Conservation (phyloP, 495 filamentous ascomycete genomes). For the Xylaria longipes region DNA sequence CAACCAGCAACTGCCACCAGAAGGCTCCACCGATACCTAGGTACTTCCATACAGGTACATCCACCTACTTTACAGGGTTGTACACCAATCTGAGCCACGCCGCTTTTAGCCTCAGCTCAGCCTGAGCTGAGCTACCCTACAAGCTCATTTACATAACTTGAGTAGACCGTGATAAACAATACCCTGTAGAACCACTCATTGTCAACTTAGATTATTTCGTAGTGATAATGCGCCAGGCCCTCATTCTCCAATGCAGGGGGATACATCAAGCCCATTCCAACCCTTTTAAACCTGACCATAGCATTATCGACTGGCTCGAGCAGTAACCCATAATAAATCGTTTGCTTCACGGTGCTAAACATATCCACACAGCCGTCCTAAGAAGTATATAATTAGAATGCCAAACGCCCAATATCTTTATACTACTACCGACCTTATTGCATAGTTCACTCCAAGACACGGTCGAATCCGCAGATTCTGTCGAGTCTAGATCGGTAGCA, state of each 20-base stretch:
- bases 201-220: neutral
- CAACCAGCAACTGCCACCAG: neutral
- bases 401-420: neutral
- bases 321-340: neutral
- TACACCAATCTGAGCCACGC: too few relatives aligned
- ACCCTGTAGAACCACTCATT: too few relatives aligned
- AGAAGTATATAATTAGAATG: neutral
- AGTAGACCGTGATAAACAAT: too few relatives aligned
- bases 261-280: neutral
- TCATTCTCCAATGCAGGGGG: neutral
- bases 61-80: too few relatives aligned
- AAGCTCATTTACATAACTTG: too few relatives aligned
- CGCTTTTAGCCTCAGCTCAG: too few relatives aligned
- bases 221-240: neutral
- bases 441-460: neutral
- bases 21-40: conserved; percentile 8
- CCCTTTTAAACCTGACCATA: neutral
- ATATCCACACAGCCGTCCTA: neutral
- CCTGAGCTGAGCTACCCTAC: too few relatives aligned
- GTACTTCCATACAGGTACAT: too few relatives aligned
- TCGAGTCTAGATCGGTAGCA: neutral
- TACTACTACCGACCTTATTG: neutral
- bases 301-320: neutral
- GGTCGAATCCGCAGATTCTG: neutral
- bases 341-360: neutral